Base-by-base conservation (phyloP, 345 rosid genomes). In the Populus ilicifolia region DNA sequence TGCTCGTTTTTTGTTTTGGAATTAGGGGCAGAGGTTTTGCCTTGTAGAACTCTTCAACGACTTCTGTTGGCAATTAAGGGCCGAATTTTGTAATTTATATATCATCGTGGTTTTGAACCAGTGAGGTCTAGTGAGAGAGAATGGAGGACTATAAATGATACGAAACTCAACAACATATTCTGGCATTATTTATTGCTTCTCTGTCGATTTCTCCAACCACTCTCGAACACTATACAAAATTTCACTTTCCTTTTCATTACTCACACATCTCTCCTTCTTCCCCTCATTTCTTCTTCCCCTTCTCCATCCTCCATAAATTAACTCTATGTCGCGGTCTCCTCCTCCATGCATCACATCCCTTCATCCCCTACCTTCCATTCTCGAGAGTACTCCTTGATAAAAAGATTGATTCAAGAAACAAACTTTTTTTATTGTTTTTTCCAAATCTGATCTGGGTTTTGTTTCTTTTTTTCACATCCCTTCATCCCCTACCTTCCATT, bases 11-110 rank as follows among this genome's bases (percentile, higher is more conserved):
- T 8, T 41, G 44, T 41, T 2, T 41, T 9, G 3, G 0, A 41
- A 35, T 48, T 0, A 25, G 67, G 2, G 39, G 20, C 11, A 14
- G 23, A 3, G 33, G 5, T 59, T 35, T 64, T 52, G 62, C 61
- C 6, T 43, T 64, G 46, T 43, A 48, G 70, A 63, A 23, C 17
- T 10, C 69, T 46, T 61, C 71, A 80, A 35, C 80, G 9, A 50
- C 67, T 41, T 50, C 16, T 0, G 71, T 43, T 52, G 66, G 29
- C 76, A 65, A 46, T 78, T 64, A 78, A 78, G 65, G 76, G 76
- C 80, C 76, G 80, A 10, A 8, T 72, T 50, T 50, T 3, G 2
- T 3, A 6, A 18, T 36, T 10, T 4, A 72, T 25, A 20, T 46
- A 46, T 46, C 52, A 46, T 46, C 1, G 16, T 46, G 17, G 17